These are phyloP conservation scores for Globisporangium viniferum DNA, from an alignment of 352 stramenopile species.

Conservation along the genomic window DNA sequence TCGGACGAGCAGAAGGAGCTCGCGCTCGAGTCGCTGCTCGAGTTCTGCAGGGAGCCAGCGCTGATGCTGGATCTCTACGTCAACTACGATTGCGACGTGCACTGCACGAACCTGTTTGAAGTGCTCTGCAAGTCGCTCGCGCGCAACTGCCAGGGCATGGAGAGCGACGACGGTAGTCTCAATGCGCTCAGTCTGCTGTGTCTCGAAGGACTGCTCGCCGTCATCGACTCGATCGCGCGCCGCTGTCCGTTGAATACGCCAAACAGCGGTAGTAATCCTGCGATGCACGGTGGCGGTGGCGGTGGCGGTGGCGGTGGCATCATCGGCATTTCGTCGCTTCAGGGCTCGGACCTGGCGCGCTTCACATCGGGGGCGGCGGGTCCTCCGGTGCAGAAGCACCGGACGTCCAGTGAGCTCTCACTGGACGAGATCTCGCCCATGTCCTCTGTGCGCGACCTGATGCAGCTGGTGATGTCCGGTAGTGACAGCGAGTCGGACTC, in stretches of 20 bases:
- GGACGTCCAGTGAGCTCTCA: slow-evolving; percentile 39
- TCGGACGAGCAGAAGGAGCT: slow-evolving; percentile 85
- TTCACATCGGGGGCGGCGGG: slow-evolving; percentile 41
- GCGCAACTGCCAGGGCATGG: slow-evolving; percentile 80
- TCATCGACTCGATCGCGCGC: slow-evolving; percentile 92
- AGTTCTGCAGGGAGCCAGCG: slow-evolving; percentile 96
- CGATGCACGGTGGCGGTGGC: slow-evolving; percentile 11
- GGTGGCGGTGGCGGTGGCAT: slow-evolving; percentile 20
- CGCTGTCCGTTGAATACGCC: slow-evolving; percentile 65
- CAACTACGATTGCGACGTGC: slow-evolving; percentile 99
- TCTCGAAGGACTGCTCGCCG: slow-evolving; percentile 87
- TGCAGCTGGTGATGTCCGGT: slow-evolving; percentile 79
- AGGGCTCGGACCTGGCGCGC: slow-evolving; percentile 65
- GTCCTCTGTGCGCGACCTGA: slow-evolving; percentile 78
- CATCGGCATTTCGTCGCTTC: slow-evolving; percentile 36
- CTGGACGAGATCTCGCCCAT: slow-evolving; percentile 83
- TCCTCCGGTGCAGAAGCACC: slow-evolving; percentile 15
- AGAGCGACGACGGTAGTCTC: slow-evolving; percentile 49
- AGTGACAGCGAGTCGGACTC: slow-evolving; percentile 77
- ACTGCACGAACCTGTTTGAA: slow-evolving; percentile 99
- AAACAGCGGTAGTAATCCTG: neutral
- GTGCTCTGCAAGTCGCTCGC: slow-evolving; percentile 93
- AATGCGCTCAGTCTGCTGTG: slow-evolving; percentile 74
- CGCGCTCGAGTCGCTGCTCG: slow-evolving; percentile 92
- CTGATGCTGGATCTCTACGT: slow-evolving; percentile 99